Evolutionary conservation across 2,329 filamentous ascomycete species (phyloP), one percentile per base, ranked within the genome.

Genomic region (Colletotrichum limetticola): DNA sequence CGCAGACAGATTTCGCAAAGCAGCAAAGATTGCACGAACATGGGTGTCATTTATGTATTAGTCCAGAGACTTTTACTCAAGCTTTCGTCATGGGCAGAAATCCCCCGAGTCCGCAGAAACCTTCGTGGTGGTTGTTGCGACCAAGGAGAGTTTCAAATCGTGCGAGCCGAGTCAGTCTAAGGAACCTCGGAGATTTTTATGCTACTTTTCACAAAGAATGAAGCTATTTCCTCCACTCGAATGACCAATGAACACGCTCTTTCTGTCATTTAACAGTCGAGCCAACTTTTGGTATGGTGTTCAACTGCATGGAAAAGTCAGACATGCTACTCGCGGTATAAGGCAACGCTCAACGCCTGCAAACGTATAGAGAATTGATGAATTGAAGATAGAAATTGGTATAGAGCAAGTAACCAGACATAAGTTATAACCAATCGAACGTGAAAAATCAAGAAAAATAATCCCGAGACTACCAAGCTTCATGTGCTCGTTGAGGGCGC

Each of bases 381-480:
- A 4, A 14, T 14, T 24, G 52, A 55, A 55, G 5, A 55, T 28
- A 16, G 52, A 55, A 55, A 55, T 55, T 55, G 22, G 22, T 55
- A 55, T 55, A 14, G n/a, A 14, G 22, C n/a, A 26, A 24, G n/a
- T 24, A 55, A 16, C 52, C 9, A 24, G 24, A 24, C 52, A 49
- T 49, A 7, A n/a, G 3, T 49, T 19, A 9, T 7, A 46, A n/a
- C 16, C 19, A 46, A 46, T 46, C 19, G 42, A 46, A 46, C 16
- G 19, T n/a, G 42, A 46, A 46, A 4, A n/a, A 32, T 4, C 8
- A 46, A n/a, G 4, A n/a, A 46, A 19, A n/a, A 46, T 6, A n/a
- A n/a, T 19, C 26, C 37, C 16, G 19, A 8, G 2, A 8, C 37
- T 61, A 74, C 68, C 64, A 72, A 11, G 57, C 53, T 28, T 74